Conservation (phyloP, 169 alveolate genomes). For the Plasmodium blacklocki region DNA sequence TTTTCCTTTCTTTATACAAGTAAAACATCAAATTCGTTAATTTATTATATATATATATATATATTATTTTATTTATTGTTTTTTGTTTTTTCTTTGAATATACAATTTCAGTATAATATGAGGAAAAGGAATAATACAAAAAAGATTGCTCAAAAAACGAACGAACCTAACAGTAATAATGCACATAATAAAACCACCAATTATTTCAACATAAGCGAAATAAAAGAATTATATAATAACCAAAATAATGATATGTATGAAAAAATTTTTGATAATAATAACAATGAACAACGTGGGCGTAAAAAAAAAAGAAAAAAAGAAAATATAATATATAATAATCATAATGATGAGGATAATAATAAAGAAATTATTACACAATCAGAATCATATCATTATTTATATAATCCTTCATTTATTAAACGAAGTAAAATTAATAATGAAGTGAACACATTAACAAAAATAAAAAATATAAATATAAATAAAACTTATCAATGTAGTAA, state of each 20-base stretch:
- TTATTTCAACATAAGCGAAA: conserved; percentile 43
- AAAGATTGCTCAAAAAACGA: conserved; percentile 11
- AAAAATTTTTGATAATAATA: conserved; percentile 22
- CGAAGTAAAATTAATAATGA: conserved; percentile 1
- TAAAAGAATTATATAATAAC: conserved; percentile 21
- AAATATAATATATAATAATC: background rate
- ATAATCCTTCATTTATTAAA: conserved; percentile 2
- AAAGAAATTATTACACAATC: conserved; percentile 3
- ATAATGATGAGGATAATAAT: background rate
- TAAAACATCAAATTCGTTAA: too few species aligned
- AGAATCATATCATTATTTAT: background rate
- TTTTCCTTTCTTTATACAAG: too few species aligned
- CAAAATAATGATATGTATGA: conserved; percentile 38
- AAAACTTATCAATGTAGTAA: background rate
- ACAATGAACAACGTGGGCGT: background rate
- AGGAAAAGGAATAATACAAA: conserved; percentile 19
- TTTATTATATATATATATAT: background rate
- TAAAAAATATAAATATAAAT: background rate
- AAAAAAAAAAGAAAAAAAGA: conserved; percentile 39
- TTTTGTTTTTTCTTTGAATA: too few species aligned
- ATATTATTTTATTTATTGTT: background rate
- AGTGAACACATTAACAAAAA: background rate
- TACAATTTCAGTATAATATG: conserved; percentile 15
- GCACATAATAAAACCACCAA: conserved; percentile 18
- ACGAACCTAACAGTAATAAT: conserved; percentile 16